phyloP scores from a whole-genome alignment of 2,329 filamentous ascomycete genomes.

The Claviceps citrina region DNA sequence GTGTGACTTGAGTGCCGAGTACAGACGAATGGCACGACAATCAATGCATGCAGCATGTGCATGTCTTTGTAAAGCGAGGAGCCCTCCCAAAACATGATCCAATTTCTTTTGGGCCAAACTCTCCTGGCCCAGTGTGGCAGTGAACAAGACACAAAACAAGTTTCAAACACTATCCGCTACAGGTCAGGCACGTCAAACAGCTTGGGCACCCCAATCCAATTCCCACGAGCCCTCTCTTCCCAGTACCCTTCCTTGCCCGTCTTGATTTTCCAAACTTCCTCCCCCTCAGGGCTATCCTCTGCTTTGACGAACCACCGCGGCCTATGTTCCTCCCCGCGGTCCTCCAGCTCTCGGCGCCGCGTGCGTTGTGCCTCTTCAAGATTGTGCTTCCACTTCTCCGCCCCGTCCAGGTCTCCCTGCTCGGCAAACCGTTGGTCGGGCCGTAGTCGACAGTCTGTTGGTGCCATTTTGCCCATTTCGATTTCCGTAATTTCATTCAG shows the following conservation, averaged over 20 bases:
- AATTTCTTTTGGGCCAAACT: too few relatives aligned
- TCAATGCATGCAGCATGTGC: too few relatives aligned
- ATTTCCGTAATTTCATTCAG: constrained; percentile 79
- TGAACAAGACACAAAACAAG: too few relatives aligned
- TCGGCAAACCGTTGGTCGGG: constrained; percentile 82
- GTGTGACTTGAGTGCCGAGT: too few relatives aligned
- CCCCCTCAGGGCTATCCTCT: constrained; percentile 39
- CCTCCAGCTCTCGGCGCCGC: constrained; percentile 61
- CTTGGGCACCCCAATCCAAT: constrained; percentile 44
- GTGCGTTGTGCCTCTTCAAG: constrained; percentile 76
- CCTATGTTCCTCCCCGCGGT: constrained; percentile 52
- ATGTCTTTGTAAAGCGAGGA: too few relatives aligned
- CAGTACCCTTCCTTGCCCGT: constrained; percentile 80
- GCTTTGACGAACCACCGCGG: constrained; percentile 77
- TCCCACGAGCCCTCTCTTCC: constrained; percentile 60
- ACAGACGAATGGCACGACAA: too few relatives aligned
- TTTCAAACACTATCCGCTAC: constrained; percentile 9
- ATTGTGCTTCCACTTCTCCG: constrained; percentile 66
- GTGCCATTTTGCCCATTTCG: constrained; percentile 58
- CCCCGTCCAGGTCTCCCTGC: constrained; percentile 63
- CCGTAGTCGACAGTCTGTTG: constrained; percentile 68
- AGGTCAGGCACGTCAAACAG: constrained; percentile 27
- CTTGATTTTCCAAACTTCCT: constrained; percentile 63
- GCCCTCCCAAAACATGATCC: too few relatives aligned
- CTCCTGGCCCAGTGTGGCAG: too few relatives aligned